A percentile compares a stretch with the other conserved stretches of the same genome.
These are phyloP conservation scores for Fusarium lateritium DNA, from an alignment of 2,329 filamentous ascomycete genomes.

Conservation along the genomic window DNA sequence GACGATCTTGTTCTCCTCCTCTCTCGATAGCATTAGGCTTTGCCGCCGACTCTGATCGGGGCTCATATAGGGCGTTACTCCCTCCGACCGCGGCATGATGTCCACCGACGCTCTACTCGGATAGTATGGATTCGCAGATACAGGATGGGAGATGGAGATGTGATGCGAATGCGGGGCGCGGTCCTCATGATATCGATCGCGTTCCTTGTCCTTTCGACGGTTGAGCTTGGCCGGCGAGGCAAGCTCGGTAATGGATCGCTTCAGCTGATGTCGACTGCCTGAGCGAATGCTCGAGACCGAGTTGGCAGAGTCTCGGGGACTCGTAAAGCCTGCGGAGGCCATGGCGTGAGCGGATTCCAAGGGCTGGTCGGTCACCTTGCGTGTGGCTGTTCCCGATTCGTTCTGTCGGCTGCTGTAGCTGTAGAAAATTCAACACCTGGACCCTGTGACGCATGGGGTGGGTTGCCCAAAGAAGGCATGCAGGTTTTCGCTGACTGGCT, in stretches of 20 bases:
- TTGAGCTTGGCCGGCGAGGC: conserved; percentile 62
- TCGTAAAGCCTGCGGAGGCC: conserved; percentile 46
- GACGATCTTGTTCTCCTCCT: conserved; percentile 46
- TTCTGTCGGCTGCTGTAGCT: conserved; percentile 10
- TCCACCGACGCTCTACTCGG: conserved; percentile 61
- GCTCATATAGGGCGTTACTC: conserved; percentile 60
- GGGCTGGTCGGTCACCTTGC: background rate
- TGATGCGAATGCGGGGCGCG: conserved; percentile 40
- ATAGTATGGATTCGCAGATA: conserved; percentile 48
- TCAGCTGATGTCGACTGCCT: conserved; percentile 65
- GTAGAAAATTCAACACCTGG: conserved; percentile 23
- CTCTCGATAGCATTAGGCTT: conserved; percentile 56
- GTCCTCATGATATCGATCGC: conserved; percentile 52
- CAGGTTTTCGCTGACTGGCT: conserved; percentile 22
- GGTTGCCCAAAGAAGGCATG: conserved; percentile 31
- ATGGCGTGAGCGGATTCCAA: conserved; percentile 33
- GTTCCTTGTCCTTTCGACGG: conserved; percentile 53
- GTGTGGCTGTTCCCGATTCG: conserved; percentile 36
- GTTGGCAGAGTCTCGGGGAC: conserved; percentile 46
- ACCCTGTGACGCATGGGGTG: conserved; percentile 40
- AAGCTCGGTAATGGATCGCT: conserved; percentile 69
- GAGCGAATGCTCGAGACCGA: conserved; percentile 46
- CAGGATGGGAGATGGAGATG: conserved; percentile 37
- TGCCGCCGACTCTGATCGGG: conserved; percentile 61
- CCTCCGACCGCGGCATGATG: conserved; percentile 61